phyloP scores from a whole-genome alignment of 192 early-diverging fungal genomes.

The Haplosporangium gracile region DNA sequence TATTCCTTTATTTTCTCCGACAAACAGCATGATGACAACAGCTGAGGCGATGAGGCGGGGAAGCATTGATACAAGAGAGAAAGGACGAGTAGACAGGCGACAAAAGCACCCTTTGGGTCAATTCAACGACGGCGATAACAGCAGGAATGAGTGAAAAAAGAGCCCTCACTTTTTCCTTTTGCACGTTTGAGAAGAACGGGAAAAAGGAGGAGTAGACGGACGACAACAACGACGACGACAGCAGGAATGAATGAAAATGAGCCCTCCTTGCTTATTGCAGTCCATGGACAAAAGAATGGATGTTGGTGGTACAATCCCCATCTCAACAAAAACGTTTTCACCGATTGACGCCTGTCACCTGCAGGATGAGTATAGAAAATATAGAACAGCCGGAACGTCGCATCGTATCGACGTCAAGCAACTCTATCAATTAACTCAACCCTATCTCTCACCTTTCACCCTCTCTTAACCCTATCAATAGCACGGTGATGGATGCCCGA shows the following conservation, averaged over 20 bases:
- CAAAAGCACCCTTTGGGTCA: background rate
- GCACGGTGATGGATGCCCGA: conserved; percentile 89
- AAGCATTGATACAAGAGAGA: background rate
- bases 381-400: background rate
- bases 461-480: conserved; percentile 23
- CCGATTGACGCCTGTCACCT: background rate
- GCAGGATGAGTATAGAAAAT: background rate
- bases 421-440: background rate
- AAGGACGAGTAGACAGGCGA: background rate
- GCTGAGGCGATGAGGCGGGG: background rate
- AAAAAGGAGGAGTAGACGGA: no score
- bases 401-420: background rate
- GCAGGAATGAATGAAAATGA: no score
- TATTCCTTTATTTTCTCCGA: background rate
- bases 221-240: no score
- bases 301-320: background rate
- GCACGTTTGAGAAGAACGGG: no score
- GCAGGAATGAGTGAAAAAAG: background rate
- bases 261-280: no score
- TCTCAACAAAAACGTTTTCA: background rate
- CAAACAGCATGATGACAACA: background rate
- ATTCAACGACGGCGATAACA: background rate
- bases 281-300: background rate
- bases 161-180: background rate
- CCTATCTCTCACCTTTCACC: background rate